These are phyloP conservation scores for Microcera coccophila DNA, from an alignment of 2,329 filamentous ascomycete genomes.

Conservation along the genomic window DNA sequence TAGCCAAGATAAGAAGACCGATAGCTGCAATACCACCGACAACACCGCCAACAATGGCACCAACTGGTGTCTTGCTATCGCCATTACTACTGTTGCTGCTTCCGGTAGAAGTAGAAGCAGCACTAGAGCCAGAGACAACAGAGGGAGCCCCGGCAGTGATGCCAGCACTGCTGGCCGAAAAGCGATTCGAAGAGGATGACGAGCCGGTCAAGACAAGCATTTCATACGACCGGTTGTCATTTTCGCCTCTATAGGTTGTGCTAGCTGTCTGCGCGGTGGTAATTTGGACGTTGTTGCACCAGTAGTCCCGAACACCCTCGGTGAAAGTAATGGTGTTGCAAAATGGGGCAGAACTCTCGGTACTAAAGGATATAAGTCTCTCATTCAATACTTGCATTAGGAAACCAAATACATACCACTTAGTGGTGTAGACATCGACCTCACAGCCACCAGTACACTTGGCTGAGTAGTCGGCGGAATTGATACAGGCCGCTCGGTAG, in stretches of 20 bases:
- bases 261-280: constrained; percentile 34
- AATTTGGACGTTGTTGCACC: constrained; percentile 36
- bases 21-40: constrained; percentile 36
- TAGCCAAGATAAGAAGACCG: constrained; percentile 26
- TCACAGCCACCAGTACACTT: constrained; percentile 40
- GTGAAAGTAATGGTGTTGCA: constrained; percentile 46
- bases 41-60: constrained; percentile 37
- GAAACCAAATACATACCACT: constrained; percentile 37
- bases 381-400: neutral
- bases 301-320: constrained; percentile 42
- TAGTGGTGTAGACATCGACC: constrained; percentile 39
- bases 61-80: constrained; percentile 24
- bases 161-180: constrained; percentile 11
- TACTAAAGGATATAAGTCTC: constrained; percentile 28
- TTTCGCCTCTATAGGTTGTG: constrained; percentile 42
- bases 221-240: constrained; percentile 26
- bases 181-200: constrained; percentile 23
- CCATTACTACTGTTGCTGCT: constrained; percentile 5
- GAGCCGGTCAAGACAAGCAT: constrained; percentile 8
- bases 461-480: constrained; percentile 35
- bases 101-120: neutral
- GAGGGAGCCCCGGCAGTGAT: neutral
- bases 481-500: constrained; percentile 37
- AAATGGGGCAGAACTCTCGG: constrained; percentile 32
- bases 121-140: neutral